phyloP scores from a whole-genome alignment of 2,329 filamentous ascomycete genomes.

The Clarireedia homoeocarpa region DNA sequence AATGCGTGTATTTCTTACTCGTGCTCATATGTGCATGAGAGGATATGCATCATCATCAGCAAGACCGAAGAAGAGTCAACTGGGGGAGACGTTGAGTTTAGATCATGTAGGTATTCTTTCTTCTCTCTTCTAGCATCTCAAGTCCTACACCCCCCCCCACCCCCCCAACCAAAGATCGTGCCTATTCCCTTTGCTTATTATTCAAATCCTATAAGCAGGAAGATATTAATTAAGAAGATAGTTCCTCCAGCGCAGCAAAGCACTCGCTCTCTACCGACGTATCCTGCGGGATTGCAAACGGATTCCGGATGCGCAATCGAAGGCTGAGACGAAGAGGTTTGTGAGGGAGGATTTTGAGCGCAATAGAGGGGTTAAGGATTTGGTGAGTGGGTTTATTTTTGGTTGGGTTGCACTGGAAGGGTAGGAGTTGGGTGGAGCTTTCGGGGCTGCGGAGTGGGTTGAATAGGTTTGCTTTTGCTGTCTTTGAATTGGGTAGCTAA shows the following conservation, averaged over 20 bases:
- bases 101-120: constrained; percentile 42
- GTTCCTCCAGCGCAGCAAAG: constrained; percentile 52
- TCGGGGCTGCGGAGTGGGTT: neutral
- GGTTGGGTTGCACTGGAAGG: neutral
- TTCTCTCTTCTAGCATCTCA: too few relatives aligned
- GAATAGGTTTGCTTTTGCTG: neutral
- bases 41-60: too few relatives aligned
- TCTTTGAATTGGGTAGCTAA: neutral
- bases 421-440: neutral
- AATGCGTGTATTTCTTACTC: neutral
- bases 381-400: constrained; percentile 35
- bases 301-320: constrained; percentile 44
- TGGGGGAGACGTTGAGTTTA: constrained; percentile 43
- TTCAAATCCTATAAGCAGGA: neutral
- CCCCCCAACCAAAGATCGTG: neutral
- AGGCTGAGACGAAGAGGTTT: constrained; percentile 47
- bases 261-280: constrained; percentile 48
- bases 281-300: constrained; percentile 47
- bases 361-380: constrained; percentile 46
- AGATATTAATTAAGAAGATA: neutral
- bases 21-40: too few relatives aligned
- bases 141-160: too few relatives aligned
- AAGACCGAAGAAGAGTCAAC: constrained; percentile 14
- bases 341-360: constrained; percentile 55
- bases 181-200: neutral